Conservation (phyloP, 2,329 filamentous ascomycete species). For the Diaporthe capsici region DNA sequence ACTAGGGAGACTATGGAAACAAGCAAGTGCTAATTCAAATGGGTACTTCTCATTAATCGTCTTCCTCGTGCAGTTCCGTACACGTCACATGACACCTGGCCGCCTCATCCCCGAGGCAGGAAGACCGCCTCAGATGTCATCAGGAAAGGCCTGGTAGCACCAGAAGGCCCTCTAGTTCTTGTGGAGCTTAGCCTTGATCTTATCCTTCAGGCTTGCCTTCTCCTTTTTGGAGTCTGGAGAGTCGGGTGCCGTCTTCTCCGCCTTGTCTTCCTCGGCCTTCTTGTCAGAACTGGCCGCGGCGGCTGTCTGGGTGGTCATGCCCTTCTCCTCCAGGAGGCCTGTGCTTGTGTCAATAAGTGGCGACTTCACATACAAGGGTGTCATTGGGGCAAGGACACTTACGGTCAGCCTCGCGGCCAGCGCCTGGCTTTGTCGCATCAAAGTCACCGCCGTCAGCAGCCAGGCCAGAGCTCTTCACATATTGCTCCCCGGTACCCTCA, state of each 20-base stretch:
- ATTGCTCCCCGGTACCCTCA: conserved; percentile 68
- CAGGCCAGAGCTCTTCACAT: conserved; percentile 71
- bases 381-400: conserved; percentile 48
- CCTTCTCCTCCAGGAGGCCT: conserved; percentile 69
- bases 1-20: conserved; percentile 26
- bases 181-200: conserved; percentile 80
- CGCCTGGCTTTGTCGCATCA: conserved; percentile 74
- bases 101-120: not conserved
- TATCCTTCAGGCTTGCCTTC: conserved; percentile 70
- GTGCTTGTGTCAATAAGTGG: conserved; percentile 7
- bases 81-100: not conserved
- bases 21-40: conserved; percentile 34
- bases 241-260: conserved; percentile 44
- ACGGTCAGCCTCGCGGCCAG: conserved; percentile 77
- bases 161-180: conserved; percentile 52
- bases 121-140: not conserved
- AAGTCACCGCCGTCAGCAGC: conserved; percentile 77
- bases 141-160: conserved; percentile 32
- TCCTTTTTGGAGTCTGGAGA: conserved; percentile 50
- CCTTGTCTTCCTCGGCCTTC: conserved; percentile 43
- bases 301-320: conserved; percentile 53
- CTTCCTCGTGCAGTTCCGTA: not conserved
- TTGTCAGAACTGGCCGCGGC: conserved; percentile 42
- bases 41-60: conserved; percentile 37
- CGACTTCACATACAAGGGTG: conserved; percentile 42